These are phyloP conservation scores for Verbena officinalis DNA, from an alignment of 257 asterid species.

Conservation along the genomic window DNA sequence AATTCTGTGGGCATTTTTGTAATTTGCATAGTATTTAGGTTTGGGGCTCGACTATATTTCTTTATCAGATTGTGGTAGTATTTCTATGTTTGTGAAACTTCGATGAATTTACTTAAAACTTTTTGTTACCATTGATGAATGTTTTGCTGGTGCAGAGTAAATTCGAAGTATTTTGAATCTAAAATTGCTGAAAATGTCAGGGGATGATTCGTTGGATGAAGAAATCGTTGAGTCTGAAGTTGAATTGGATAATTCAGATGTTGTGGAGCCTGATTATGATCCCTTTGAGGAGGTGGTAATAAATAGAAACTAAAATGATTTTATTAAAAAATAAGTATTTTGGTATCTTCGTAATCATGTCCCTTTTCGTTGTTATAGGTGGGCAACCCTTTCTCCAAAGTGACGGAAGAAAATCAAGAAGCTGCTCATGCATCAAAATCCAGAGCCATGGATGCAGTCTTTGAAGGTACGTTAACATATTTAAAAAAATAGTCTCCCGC, in stretches of 20 bases:
- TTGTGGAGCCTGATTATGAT: conserved; percentile 62
- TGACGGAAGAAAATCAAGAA: conserved; percentile 54
- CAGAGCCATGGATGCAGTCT: conserved; percentile 55
- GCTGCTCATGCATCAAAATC: conserved; percentile 53
- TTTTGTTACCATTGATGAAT: background rate
- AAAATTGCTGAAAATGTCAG: background rate
- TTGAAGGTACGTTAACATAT: conserved; percentile 44
- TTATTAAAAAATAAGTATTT: background rate
- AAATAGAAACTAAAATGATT: background rate
- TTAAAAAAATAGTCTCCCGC: background rate
- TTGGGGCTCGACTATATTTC: background rate
- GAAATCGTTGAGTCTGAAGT: conserved; percentile 67
- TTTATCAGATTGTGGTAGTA: too few species aligned
- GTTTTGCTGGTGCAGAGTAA: conserved; percentile 28
- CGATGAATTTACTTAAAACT: background rate
- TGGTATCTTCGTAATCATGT: conserved; percentile 1
- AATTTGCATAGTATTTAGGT: conserved; percentile 18
- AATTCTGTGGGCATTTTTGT: conserved; percentile 25
- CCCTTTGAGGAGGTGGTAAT: conserved; percentile 54
- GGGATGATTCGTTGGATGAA: conserved; percentile 34
- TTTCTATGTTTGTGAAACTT: background rate
- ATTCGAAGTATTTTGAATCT: conserved; percentile 24
- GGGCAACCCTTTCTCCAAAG: conserved; percentile 58
- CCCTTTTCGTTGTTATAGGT: conserved; percentile 43
- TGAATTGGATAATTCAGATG: conserved; percentile 56